phyloP scores from a whole-genome alignment of 352 stramenopile species.

The Phytophthora foliorum region DNA sequence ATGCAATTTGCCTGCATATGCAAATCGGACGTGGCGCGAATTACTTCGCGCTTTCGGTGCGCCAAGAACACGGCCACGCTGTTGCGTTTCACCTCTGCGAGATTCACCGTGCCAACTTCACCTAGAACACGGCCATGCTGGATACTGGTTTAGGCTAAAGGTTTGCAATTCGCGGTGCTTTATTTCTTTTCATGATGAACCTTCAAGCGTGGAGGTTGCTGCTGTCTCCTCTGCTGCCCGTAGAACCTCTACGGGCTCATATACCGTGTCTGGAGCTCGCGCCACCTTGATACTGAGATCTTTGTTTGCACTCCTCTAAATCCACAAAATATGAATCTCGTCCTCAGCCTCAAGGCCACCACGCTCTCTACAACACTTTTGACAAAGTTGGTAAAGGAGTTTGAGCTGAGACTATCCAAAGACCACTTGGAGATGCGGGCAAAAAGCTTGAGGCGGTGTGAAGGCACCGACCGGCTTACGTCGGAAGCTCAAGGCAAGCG shows the following conservation, averaged over 20 bases:
- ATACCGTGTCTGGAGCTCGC: not conserved
- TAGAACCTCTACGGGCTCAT: too few species aligned
- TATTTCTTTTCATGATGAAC: too few species aligned
- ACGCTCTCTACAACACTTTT: not conserved
- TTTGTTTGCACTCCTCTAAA: not conserved
- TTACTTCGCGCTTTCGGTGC: slow-evolving; percentile 17
- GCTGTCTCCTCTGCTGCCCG: too few species aligned
- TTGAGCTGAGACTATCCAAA: not conserved
- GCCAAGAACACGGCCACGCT: slow-evolving; percentile 1
- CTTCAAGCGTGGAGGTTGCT: too few species aligned
- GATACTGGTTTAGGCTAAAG: not conserved
- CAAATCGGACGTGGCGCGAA: slow-evolving; percentile 20
- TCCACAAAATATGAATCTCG: not conserved
- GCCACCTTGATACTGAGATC: not conserved
- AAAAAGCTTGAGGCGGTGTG: too few species aligned
- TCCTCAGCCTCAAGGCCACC: not conserved
- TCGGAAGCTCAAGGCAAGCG: too few species aligned
- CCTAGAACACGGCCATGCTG: slow-evolving; percentile 2
- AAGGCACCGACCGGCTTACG: too few species aligned
- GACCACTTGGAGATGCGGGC: too few species aligned
- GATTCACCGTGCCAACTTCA: slow-evolving; percentile 13
- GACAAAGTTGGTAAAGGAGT: not conserved
- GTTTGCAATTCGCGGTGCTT: not conserved
- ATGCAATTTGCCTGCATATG: not conserved
- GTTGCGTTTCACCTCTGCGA: slow-evolving; percentile 31